Percentiles rank a stretch among this genome's conserved stretches.
phyloP scores from a whole-genome alignment of 495 filamentous ascomycete genomes.

The Xylaria bambusicola region DNA sequence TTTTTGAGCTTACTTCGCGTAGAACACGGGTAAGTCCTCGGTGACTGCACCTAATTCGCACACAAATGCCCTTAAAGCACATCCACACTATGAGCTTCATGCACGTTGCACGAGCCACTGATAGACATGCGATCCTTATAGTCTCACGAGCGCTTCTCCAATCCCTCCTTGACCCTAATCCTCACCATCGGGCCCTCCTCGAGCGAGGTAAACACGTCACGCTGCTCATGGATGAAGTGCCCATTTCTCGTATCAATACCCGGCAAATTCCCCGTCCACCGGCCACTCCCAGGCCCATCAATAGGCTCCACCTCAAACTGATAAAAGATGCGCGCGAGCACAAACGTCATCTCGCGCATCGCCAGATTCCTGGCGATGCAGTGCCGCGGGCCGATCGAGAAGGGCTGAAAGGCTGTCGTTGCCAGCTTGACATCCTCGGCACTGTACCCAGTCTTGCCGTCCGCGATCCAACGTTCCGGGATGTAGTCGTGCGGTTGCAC shows the following conservation, averaged over 20 bases:
- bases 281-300: not conserved
- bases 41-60: too few relatives aligned
- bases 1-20: too few relatives aligned
- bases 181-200: not conserved
- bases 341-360: not conserved
- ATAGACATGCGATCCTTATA: too few relatives aligned
- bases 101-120: too few relatives aligned
- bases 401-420: not conserved
- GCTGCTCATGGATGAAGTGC: conserved; percentile 2
- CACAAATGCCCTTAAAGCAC: too few relatives aligned
- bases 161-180: not conserved
- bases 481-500: too few relatives aligned
- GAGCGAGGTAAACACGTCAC: not conserved
- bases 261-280: not conserved
- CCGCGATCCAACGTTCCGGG: too few relatives aligned
- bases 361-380: not conserved
- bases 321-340: not conserved
- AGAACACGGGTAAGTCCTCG: too few relatives aligned
- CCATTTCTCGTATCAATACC: not conserved
- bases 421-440: not conserved
- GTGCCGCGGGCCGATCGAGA: not conserved
- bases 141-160: not conserved
- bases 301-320: too few relatives aligned
- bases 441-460: too few relatives aligned
- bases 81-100: too few relatives aligned